Evolutionary conservation across 768 basidiomycete species (phyloP).

Genomic region (Serpula lacrymans): DNA sequence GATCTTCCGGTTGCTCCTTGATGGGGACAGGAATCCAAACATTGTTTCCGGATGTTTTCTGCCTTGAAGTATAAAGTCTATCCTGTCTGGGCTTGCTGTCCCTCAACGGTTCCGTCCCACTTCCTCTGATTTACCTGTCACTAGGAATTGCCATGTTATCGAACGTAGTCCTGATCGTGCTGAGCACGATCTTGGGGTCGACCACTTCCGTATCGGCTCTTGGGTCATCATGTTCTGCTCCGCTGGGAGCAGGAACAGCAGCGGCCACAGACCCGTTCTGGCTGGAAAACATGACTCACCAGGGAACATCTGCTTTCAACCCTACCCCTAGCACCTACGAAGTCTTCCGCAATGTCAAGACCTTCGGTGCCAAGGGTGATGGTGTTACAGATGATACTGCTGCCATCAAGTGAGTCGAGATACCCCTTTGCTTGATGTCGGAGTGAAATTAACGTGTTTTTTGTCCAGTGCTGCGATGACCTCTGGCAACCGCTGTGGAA

Average conservation of each 20-base stretch:
- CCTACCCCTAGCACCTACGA: slow-evolving; percentile 48
- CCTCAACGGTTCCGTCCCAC: too few species aligned
- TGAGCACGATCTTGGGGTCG: background rate
- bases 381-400: slow-evolving; percentile 69
- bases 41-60: too few species aligned
- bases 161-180: too few species aligned
- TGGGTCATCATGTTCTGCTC: slow-evolving; percentile 31
- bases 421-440: background rate
- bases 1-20: too few species aligned
- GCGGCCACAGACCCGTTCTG: slow-evolving; percentile 56
- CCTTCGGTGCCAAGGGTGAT: slow-evolving; percentile 47
- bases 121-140: too few species aligned
- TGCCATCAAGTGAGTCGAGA: slow-evolving; percentile 55
- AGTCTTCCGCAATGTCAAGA: slow-evolving; percentile 73
- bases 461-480: slow-evolving; percentile 1
- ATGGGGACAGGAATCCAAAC: too few species aligned
- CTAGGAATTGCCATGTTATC: too few species aligned
- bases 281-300: slow-evolving; percentile 66
- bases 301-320: slow-evolving; percentile 62
- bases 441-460: too few species aligned
- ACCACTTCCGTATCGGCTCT: slow-evolving; percentile 29
- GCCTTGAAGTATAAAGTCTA: too few species aligned
- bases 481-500: slow-evolving; percentile 54
- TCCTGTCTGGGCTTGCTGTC: too few species aligned
- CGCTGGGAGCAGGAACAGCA: slow-evolving; percentile 37